A percentile compares a stretch with the other conserved stretches of the same genome.
Conservation (phyloP, 228 moss, liverwort and hornwort genomes). For the Sphagnum magellanicum region DNA sequence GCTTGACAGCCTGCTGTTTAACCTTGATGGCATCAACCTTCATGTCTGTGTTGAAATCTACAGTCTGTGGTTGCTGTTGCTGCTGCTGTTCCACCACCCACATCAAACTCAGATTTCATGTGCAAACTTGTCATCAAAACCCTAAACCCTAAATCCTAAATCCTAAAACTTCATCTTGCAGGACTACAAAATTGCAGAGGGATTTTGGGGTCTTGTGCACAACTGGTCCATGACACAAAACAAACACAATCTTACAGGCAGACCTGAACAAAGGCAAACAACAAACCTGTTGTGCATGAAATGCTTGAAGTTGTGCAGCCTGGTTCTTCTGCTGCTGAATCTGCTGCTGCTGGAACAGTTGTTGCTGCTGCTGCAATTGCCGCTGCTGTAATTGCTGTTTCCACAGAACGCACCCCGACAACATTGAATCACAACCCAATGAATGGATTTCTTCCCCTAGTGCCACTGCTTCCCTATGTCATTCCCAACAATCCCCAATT, state of each 20-base stretch:
- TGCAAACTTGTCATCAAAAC: too few species aligned
- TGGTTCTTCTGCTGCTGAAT: conserved; percentile 60
- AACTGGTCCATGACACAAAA: neutral
- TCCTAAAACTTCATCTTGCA: neutral
- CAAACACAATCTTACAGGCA: too few species aligned
- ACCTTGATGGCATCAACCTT: conserved; percentile 62
- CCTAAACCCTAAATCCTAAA: too few species aligned
- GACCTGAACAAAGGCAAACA: too few species aligned
- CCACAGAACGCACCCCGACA: conserved; percentile 28
- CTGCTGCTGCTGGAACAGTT: conserved; percentile 48
- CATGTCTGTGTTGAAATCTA: conserved; percentile 52
- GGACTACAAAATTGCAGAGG: conserved; percentile 12
- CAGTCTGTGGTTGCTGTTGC: conserved; percentile 50
- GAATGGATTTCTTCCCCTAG: too few species aligned
- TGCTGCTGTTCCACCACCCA: conserved; percentile 1
- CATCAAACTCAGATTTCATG: too few species aligned
- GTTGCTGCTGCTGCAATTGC: conserved; percentile 65
- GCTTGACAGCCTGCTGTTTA: conserved; percentile 66
- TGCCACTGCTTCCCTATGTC: too few species aligned
- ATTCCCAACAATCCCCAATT: too few species aligned
- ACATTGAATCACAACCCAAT: too few species aligned
- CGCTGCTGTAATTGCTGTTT: conserved; percentile 69
- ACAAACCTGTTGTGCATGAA: conserved; percentile 63
- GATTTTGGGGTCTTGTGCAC: neutral
- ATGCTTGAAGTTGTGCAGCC: conserved; percentile 59